Conservation (phyloP, 1,284 basidiomycete genomes). For the Mrakiaceae sp. region DNA sequence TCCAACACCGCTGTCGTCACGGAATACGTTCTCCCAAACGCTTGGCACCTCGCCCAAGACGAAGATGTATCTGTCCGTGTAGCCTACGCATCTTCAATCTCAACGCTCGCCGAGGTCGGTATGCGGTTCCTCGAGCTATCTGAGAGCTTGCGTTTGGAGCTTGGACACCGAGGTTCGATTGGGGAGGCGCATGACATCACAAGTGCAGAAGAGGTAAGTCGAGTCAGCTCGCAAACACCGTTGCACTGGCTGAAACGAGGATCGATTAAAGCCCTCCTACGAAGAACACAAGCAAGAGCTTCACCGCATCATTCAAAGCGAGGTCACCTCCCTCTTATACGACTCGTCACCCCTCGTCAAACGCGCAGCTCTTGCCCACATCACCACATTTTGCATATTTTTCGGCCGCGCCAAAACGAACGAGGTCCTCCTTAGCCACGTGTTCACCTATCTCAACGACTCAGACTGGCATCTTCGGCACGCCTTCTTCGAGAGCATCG, state of each 20-base stretch:
- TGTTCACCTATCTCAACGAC: constrained; percentile 98
- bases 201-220: neutral
- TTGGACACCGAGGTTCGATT: neutral
- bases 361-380: constrained; percentile 51
- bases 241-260: constrained; percentile 29
- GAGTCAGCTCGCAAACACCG: constrained; percentile 17
- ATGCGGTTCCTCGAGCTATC: constrained; percentile 81
- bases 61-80: constrained; percentile 77
- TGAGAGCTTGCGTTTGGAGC: constrained; percentile 59
- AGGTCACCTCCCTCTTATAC: constrained; percentile 58
- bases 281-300: constrained; percentile 75
- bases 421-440: constrained; percentile 87
- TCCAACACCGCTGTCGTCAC: constrained; percentile 76
- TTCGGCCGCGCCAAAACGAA: constrained; percentile 86
- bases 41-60: constrained; percentile 69
- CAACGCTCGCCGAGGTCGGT: constrained; percentile 70
- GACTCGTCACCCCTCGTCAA: constrained; percentile 45
- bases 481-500: constrained; percentile 91
- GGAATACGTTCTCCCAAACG: constrained; percentile 89
- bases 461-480: constrained; percentile 81
- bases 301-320: constrained; percentile 74
- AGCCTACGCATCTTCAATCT: constrained; percentile 77
- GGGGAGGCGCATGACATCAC: constrained; percentile 46
- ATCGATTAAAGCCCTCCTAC: constrained; percentile 62
- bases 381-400: constrained; percentile 82